phyloP scores from a whole-genome alignment of 306 rosid genomes.

The Dryas alaskensis region DNA sequence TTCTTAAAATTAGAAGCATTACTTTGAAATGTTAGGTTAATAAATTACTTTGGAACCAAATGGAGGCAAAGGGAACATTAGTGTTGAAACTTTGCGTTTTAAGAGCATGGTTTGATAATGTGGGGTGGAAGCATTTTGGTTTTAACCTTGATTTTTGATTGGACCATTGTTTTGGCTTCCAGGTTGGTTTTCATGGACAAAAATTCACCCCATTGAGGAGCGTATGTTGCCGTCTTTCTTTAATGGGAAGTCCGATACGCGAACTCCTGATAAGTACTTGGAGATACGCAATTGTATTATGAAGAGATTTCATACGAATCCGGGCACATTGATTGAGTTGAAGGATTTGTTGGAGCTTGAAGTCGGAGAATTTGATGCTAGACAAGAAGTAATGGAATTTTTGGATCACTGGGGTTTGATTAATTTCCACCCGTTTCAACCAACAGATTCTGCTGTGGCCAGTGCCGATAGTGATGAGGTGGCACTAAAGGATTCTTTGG shows the following conservation, averaged over 20 bases:
- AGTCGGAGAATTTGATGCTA: conserved; percentile 65
- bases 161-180: conserved; percentile 27
- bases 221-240: conserved; percentile 70
- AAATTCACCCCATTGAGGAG: conserved; percentile 69
- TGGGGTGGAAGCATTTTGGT: background rate
- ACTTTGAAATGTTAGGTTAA: background rate
- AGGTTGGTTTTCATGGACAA: conserved; percentile 94
- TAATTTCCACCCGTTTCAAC: conserved; percentile 80
- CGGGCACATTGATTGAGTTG: conserved; percentile 51
- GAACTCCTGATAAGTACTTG: conserved; percentile 61
- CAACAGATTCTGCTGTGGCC: conserved; percentile 40
- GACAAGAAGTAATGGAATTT: conserved; percentile 85
- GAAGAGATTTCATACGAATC: conserved; percentile 63
- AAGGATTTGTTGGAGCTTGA: conserved; percentile 74
- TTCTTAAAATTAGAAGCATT: background rate
- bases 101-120: background rate
- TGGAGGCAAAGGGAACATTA: background rate
- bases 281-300: conserved; percentile 79
- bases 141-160: conserved; percentile 7
- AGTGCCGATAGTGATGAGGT: conserved; percentile 39
- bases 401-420: conserved; percentile 92
- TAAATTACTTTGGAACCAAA: background rate
- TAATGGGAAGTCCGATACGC: conserved; percentile 54
- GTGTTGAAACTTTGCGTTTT: background rate
- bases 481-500: conserved; percentile 47